Conservation (phyloP, 257 asterid genomes). For the Scutellaria baicalensis region DNA sequence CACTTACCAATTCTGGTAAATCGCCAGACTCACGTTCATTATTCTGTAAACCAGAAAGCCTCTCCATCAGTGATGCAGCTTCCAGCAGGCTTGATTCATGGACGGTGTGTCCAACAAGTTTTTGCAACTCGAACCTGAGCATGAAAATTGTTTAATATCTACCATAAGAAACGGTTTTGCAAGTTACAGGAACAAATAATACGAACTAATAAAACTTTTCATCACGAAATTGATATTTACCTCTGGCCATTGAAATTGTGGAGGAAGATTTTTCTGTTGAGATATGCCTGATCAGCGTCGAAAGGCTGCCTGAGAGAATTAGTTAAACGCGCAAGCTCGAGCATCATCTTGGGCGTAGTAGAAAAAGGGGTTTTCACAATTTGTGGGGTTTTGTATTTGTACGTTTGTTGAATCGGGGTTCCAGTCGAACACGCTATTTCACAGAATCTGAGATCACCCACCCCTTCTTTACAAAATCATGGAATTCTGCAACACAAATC, state of each 20-base stretch:
- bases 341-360: conserved; percentile 37
- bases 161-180: background rate
- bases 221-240: conserved; percentile 18
- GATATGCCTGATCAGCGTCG: conserved; percentile 89
- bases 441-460: no score
- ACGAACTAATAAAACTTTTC: background rate
- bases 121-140: conserved; percentile 75
- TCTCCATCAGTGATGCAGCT: conserved; percentile 55
- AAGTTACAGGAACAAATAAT: background rate
- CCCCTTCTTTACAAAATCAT: no score
- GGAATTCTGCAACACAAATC: no score
- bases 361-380: no score
- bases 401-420: no score
- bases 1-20: conserved; percentile 33
- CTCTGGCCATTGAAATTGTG: conserved; percentile 44
- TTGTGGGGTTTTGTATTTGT: no score
- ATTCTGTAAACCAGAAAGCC: conserved; percentile 54
- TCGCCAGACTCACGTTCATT: conserved; percentile 26
- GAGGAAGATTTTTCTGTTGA: conserved; percentile 63
- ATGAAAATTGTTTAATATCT: background rate
- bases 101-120: conserved; percentile 54
- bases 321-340: conserved; percentile 75
- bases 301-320: conserved; percentile 78
- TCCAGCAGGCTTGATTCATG: conserved; percentile 43
- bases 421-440: no score